Percentiles rank a stretch among this genome's conserved stretches.
These are phyloP conservation scores for Corylus avellana DNA, from an alignment of 306 rosid species.

Conservation along the genomic window DNA sequence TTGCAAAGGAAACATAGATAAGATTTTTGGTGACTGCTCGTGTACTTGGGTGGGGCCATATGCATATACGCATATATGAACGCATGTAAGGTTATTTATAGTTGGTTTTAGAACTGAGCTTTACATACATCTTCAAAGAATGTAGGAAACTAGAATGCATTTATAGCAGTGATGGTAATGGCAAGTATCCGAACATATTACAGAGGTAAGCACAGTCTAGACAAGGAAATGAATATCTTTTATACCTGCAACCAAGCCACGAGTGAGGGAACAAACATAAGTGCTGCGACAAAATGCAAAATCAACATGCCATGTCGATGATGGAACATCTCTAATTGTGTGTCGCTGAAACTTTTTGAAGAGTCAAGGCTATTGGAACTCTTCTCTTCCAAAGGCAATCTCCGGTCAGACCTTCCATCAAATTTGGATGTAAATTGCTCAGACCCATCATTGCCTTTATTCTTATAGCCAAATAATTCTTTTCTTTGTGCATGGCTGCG, in stretches of 20 bases:
- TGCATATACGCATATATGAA: not conserved
- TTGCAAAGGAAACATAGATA: not conserved
- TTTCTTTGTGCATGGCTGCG: slow-evolving; percentile 57
- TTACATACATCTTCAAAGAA: not conserved
- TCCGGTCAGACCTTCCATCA: slow-evolving; percentile 52
- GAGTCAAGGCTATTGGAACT: slow-evolving; percentile 59
- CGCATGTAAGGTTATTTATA: not conserved
- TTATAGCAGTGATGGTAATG: slow-evolving; percentile 1
- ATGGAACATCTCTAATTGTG: slow-evolving; percentile 85
- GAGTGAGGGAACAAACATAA: slow-evolving; percentile 89
- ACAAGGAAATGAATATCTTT: slow-evolving; percentile 21
- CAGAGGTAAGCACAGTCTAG: slow-evolving; percentile 10
- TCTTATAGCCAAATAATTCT: slow-evolving; percentile 42
- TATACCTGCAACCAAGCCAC: slow-evolving; percentile 95
- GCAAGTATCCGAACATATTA: not conserved
- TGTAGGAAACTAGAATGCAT: slow-evolving; percentile 3
- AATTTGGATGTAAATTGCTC: slow-evolving; percentile 46
- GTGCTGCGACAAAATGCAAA: slow-evolving; percentile 70
- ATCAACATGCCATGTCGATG: slow-evolving; percentile 85
- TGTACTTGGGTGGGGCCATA: not conserved
- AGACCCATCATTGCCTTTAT: slow-evolving; percentile 41
- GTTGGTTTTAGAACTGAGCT: not conserved
- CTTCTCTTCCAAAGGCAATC: slow-evolving; percentile 50
- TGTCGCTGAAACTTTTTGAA: slow-evolving; percentile 73
- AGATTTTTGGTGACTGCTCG: not conserved